A percentile compares a stretch with the other conserved stretches of the same genome.
These are phyloP conservation scores for Solanum dulcamara DNA, from an alignment of 257 asterid genomes.

Conservation along the genomic window DNA sequence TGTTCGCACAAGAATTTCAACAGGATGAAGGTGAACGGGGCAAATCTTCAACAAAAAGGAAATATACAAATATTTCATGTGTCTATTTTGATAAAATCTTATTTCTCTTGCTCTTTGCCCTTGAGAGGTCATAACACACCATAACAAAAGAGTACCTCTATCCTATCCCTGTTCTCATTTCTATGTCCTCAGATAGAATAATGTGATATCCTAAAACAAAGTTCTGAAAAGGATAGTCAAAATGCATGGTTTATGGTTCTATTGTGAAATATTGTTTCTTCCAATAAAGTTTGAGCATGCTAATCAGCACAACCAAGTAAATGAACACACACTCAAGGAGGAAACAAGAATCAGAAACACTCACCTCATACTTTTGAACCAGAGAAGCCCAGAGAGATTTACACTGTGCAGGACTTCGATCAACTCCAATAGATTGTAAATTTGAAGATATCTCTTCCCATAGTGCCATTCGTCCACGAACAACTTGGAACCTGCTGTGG, in stretches of 20 bases:
- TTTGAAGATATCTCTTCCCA: constrained; percentile 94
- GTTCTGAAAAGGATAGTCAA: neutral
- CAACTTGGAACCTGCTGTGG: constrained; percentile 72
- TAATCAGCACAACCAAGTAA: neutral
- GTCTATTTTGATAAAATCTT: neutral
- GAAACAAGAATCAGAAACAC: constrained; percentile 7
- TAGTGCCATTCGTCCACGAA: constrained; percentile 89
- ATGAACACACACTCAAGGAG: neutral
- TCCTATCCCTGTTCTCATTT: neutral
- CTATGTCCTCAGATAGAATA: neutral
- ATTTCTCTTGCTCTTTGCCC: neutral
- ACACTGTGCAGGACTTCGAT: constrained; percentile 83
- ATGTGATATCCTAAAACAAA: neutral
- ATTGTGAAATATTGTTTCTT: neutral
- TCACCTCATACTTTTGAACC: constrained; percentile 85
- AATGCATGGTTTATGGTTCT: neutral
- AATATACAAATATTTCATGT: neutral
- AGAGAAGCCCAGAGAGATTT: constrained; percentile 96
- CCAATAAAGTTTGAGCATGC: neutral
- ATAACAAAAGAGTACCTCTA: neutral
- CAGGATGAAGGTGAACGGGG: neutral
- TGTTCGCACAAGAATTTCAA: neutral
- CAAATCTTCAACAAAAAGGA: neutral
- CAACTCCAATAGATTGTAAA: constrained; percentile 47
- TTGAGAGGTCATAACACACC: neutral